Evolutionary conservation across 139 green algal species (phyloP).

Genomic region (Spirogloea muscicola): DNA sequence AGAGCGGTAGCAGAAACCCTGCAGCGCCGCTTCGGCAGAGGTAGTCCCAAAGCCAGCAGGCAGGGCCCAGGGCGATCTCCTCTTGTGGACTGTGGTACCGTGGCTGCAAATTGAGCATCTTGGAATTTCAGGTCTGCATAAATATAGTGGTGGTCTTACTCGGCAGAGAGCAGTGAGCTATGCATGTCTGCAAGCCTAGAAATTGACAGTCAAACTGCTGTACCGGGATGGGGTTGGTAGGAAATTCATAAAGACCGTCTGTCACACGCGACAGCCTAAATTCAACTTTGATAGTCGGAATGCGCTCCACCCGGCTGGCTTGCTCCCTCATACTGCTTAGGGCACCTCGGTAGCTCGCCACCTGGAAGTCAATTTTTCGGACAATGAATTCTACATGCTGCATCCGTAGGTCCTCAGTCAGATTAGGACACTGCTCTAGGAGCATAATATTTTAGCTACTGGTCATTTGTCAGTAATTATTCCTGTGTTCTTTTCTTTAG

Average conservation of each 20-base stretch:
- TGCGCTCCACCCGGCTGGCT: slow-evolving; percentile 9
- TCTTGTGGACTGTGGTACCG: slow-evolving; percentile 66
- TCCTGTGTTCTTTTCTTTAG: no score
- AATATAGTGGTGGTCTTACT: no score
- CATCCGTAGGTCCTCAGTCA: no score
- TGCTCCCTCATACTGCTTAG: slow-evolving; percentile 75
- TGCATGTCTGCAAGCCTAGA: no score
- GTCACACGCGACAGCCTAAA: slow-evolving; percentile 54
- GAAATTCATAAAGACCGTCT: slow-evolving; percentile 19
- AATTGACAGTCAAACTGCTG: background rate
- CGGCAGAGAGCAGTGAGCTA: no score
- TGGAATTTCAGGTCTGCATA: no score
- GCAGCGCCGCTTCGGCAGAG: slow-evolving; percentile 69
- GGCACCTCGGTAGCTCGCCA: slow-evolving; percentile 48
- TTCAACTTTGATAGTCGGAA: slow-evolving; percentile 55
- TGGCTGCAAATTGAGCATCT: no score
- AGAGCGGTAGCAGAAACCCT: slow-evolving; percentile 91
- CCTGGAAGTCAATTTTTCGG: no score
- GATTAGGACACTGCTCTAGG: no score
- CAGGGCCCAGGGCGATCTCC: slow-evolving; percentile 91
- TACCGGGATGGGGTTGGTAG: slow-evolving; percentile 28
- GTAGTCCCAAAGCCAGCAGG: slow-evolving; percentile 99
- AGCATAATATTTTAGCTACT: no score
- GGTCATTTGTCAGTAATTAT: no score
- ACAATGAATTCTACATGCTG: no score